Conservation (phyloP, 2,329 filamentous ascomycete genomes). For the Sarocladium oryzae region DNA sequence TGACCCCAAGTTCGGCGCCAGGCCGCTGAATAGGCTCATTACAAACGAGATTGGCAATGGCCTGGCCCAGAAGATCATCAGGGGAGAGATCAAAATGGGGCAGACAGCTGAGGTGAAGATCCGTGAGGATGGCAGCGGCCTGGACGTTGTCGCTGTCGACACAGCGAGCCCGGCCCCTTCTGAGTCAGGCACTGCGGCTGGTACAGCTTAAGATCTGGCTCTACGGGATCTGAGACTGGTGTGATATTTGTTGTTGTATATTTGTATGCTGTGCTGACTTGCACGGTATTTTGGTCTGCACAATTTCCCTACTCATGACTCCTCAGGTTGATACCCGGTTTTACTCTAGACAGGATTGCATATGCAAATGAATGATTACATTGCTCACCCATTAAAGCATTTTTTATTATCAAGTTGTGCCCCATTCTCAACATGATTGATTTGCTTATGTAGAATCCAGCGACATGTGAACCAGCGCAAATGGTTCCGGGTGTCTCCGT, state of each 20-base stretch:
- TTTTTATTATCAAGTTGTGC: no score
- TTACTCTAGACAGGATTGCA: neutral
- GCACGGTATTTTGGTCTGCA: neutral
- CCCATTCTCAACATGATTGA: no score
- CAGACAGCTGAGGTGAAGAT: constrained; percentile 67
- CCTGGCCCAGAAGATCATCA: constrained; percentile 86
- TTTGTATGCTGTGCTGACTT: neutral
- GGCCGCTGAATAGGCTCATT: constrained; percentile 86
- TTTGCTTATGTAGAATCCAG: no score
- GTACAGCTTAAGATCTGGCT: neutral
- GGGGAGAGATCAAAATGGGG: constrained; percentile 70
- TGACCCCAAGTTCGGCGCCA: constrained; percentile 83
- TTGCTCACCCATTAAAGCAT: no score
- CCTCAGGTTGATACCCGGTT: neutral
- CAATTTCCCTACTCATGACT: neutral
- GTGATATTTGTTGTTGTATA: neutral
- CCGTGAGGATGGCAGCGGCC: constrained; percentile 51
- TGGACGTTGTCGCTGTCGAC: constrained; percentile 39
- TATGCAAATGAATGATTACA: no score
- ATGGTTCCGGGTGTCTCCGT: no score
- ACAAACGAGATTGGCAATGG: constrained; percentile 83
- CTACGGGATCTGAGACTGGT: neutral
- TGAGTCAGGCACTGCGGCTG: neutral
- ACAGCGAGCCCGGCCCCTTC: neutral
- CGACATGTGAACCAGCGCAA: no score